Base-by-base conservation (phyloP, 805 yeast genomes). In the Wickerhamiella nectarea region DNA sequence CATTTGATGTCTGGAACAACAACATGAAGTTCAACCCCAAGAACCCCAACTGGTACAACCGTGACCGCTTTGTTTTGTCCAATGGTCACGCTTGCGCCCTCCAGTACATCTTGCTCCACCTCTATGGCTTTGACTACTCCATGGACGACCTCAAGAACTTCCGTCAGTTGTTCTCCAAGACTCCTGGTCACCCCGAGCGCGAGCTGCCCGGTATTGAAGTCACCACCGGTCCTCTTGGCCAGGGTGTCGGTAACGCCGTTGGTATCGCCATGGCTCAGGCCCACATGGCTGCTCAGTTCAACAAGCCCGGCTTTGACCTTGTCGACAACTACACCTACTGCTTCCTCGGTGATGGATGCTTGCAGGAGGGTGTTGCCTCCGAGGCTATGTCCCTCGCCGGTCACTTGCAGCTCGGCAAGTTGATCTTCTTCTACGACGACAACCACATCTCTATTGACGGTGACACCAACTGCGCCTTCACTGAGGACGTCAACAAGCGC, bases 211-310 rank as follows among this genome's bases (percentile, higher is more conserved):
- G 97, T 63, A 76, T 86, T 48, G 98, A 89, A 65, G 94, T 87
- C 58, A 86, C 97, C 64, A 89, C 97, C 50, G 98, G 98, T 65
- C 97, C 98, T 46, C 76, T 89, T 58, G 98, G 98, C 64, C 98
- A 89, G 70, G 98, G 98, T 79, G 75, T 89, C 57, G 72, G 80
- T 57, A 87, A 85, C 64, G 96, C 96, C 45, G 94, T 89, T 57
- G 98, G 98, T 70, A 63, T 89, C 54, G 97, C 98, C 46, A 75
- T 89, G 59, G 98, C 95, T 49, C 94, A 85, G 69, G 76, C 78
- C 54, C 87, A 85, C 67, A 68, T 83, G 49, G 95, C 93, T 56
- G 95, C 95, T 53, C 78, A 80, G 53, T 89, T 78, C 76, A 86
- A 87, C 80, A 84, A 82, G 72, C 93, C 94, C 56, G 80, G 72